Evolutionary conservation across 1,284 basidiomycete species (phyloP), one percentile per base, ranked within the genome.

Genomic region (Golubevia sp.): DNA sequence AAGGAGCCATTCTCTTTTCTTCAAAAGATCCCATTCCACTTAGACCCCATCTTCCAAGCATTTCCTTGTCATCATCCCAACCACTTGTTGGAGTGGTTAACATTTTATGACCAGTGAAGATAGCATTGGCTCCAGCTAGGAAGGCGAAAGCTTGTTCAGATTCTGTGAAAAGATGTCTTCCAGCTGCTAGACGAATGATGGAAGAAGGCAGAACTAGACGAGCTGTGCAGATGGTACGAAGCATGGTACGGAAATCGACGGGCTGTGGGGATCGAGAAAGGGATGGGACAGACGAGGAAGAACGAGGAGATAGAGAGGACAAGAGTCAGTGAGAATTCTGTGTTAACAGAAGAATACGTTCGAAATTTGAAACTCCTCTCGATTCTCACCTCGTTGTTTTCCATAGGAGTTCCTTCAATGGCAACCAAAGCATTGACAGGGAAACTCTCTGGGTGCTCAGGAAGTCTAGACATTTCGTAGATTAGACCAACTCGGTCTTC

Each of bases 61-160:
- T 94, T 8, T 90, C 88, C 84, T 96, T 96, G 86, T 99, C 96
- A 88, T 94, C 78, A 63, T 85, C 84, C 85, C 85, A 86, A 27
- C 82, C 82, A 11, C 76, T 82, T 0, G 85, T 85, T 91, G 96
- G 95, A 13, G 96, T 98, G 4, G 96, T 99, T 69, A 99, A 85
- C 96, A 98, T 98, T 77, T 91, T 88, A 82, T 98, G 94, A 50
- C 96, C 96, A 20, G 96, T 99, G 84, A 99, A 99, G 70, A 98
- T 91, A 49, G 96, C 96, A 81, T 99, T 99, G 55, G 96, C 96
- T 55, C 96, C 96, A 3, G 96, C 94, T 90, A 98, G 91, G 86
- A 98, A 99, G 78, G 93, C 94, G 92, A 99, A 95, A 13, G 91
- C 93, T 81, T 98, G 96, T 84, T 98, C 92, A 5, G 92, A 88